Evolutionary conservation across 1,139 yeast genomes (phyloP).

Genomic region (Yamadazyma buinensis): DNA sequence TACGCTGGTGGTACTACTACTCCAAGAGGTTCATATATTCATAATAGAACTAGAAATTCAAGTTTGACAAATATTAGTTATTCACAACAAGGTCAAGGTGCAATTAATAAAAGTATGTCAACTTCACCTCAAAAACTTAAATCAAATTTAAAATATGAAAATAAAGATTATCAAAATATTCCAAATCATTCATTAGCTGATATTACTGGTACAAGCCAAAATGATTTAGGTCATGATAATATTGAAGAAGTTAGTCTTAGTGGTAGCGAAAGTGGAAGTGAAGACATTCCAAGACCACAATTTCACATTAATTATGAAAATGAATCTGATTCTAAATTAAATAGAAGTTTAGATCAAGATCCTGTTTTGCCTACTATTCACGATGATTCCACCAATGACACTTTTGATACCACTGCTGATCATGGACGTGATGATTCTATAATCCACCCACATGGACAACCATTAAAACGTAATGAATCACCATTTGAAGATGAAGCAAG

Average conservation of each 20-base stretch:
- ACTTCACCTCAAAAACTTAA: conserved; percentile 25
- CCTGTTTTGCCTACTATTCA: conserved; percentile 5
- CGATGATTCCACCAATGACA: conserved; percentile 8
- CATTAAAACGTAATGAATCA: conserved; percentile 3
- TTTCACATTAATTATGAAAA: conserved; percentile 27
- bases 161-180: conserved; percentile 22
- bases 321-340: conserved; percentile 20
- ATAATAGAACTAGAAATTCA: conserved; percentile 20
- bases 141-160: conserved; percentile 22
- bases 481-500: conserved; percentile 14
- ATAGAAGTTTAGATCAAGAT: conserved; percentile 13
- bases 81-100: conserved; percentile 3
- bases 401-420: conserved; percentile 8
- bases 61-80: conserved; percentile 13
- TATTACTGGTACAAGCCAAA: conserved; percentile 9
- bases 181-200: conserved; percentile 26
- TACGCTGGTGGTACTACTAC: conserved; percentile 20
- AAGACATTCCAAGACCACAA: conserved; percentile 10
- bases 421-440: conserved; percentile 1
- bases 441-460: conserved; percentile 2
- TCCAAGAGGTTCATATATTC: conserved; percentile 18
- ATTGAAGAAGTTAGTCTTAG: conserved; percentile 18
- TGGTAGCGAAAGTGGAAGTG: conserved; percentile 10
- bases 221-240: neutral
- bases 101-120: conserved; percentile 7